These are phyloP conservation scores for Lipomyces mesembrius DNA, from an alignment of 805 yeast species.

Conservation along the genomic window DNA sequence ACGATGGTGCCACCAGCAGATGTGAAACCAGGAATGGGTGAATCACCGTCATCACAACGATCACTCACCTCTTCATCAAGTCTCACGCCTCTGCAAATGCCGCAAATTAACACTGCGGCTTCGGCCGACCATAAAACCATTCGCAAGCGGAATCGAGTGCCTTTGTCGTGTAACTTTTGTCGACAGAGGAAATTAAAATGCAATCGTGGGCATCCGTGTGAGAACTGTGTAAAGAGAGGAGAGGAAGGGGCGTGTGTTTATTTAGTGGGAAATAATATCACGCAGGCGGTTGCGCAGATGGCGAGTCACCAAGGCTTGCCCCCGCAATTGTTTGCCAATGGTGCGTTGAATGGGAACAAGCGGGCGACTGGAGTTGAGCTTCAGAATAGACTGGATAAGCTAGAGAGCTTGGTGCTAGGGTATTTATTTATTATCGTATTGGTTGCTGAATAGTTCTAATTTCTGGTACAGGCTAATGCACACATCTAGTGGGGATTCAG, in stretches of 20 bases:
- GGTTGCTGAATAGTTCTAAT: not conserved
- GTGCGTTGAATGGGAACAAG: constrained; percentile 9
- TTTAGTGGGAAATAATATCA: constrained; percentile 22
- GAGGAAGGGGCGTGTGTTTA: constrained; percentile 35
- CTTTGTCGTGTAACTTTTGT: constrained; percentile 45
- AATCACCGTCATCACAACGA: constrained; percentile 7
- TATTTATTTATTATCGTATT: constrained; percentile 6
- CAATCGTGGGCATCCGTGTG: constrained; percentile 46
- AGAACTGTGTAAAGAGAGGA: constrained; percentile 43
- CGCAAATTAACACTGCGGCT: constrained; percentile 27
- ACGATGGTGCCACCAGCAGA: constrained; percentile 4
- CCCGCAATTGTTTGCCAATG: constrained; percentile 15
- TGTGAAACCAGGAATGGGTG: not conserved
- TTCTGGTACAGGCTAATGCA: constrained; percentile 23
- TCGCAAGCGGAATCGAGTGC: constrained; percentile 42
- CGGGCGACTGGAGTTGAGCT: constrained; percentile 36
- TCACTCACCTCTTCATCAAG: constrained; percentile 12
- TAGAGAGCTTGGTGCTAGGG: constrained; percentile 42
- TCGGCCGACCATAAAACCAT: constrained; percentile 35
- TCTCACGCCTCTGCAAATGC: constrained; percentile 29
- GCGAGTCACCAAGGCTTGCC: constrained; percentile 18
- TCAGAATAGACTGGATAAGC: constrained; percentile 41
- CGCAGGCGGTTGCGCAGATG: constrained; percentile 15
- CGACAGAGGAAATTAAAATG: constrained; percentile 46
- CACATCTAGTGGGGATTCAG: constrained; percentile 22